Conservation (phyloP, 2,329 filamentous ascomycete genomes). For the Trichophyton benhamiae region DNA sequence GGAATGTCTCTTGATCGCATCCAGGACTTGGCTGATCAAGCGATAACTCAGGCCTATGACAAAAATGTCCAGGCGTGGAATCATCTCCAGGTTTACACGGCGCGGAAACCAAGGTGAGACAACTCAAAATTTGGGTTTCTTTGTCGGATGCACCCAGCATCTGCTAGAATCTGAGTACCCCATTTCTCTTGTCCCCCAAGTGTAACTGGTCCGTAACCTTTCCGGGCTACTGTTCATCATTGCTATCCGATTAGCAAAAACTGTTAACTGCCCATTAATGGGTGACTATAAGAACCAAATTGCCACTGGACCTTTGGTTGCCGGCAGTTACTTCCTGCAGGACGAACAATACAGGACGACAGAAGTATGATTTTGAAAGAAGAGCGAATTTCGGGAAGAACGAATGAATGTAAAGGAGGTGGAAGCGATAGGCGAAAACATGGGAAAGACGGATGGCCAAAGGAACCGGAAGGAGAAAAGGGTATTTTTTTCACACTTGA, state of each 20-base stretch:
- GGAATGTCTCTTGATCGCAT: constrained; percentile 52
- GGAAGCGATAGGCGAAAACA: neutral
- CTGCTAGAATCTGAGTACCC: constrained; percentile 3
- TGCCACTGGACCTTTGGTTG: neutral
- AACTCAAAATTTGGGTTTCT: constrained; percentile 1
- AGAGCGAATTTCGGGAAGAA: neutral
- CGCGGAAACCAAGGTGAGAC: constrained; percentile 24
- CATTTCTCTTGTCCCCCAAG: neutral
- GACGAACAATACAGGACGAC: neutral
- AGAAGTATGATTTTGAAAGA: neutral
- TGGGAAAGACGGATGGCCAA: neutral
- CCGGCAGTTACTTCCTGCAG: neutral
- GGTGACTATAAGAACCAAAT: neutral
- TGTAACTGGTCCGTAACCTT: constrained; percentile 3
- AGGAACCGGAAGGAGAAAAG: neutral
- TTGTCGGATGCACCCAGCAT: constrained; percentile 1
- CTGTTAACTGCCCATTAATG: neutral
- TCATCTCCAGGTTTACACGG: constrained; percentile 34
- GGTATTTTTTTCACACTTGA: neutral
- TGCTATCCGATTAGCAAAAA: neutral
- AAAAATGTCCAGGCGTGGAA: constrained; percentile 61
- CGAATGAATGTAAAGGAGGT: neutral
- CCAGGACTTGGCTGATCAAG: constrained; percentile 47
- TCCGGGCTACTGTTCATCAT: neutral
- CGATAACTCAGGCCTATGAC: constrained; percentile 56